These are phyloP conservation scores for Zygosaccharomyces rouxii DNA, from an alignment of 805 yeast genomes.

Conservation along the genomic window DNA sequence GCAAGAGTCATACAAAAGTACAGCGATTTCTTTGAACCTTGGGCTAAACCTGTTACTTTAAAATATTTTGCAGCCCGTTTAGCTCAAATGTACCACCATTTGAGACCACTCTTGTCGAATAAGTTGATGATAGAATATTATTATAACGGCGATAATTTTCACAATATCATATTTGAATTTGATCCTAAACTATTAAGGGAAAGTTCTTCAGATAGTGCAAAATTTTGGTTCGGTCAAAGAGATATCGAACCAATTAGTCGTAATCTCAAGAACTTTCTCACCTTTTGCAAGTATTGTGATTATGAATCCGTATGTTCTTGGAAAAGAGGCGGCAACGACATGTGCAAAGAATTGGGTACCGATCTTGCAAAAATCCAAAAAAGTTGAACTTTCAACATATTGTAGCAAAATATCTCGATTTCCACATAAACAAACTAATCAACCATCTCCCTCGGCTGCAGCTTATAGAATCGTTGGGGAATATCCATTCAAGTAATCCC, in stretches of 20 bases:
- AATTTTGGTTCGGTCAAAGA: constrained; percentile 58
- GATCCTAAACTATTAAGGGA: constrained; percentile 31
- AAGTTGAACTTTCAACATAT: background rate
- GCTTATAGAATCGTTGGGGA: background rate
- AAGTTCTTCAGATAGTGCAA: constrained; percentile 36
- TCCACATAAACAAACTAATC: background rate
- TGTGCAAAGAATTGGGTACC: constrained; percentile 14
- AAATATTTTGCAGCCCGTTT: constrained; percentile 52
- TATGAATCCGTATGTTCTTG: constrained; percentile 44
- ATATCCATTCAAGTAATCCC: background rate
- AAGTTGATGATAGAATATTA: constrained; percentile 50
- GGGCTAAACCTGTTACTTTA: constrained; percentile 55
- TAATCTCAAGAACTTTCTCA: constrained; percentile 33
- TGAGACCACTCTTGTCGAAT: constrained; percentile 36
- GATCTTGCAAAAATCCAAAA: constrained; percentile 6
- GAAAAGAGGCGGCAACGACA: constrained; percentile 28
- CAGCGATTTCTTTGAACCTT: constrained; percentile 35
- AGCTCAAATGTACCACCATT: constrained; percentile 39
- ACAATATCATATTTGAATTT: constrained; percentile 39
- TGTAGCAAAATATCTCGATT: background rate
- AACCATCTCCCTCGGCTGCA: background rate
- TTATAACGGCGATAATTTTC: constrained; percentile 41
- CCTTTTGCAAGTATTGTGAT: constrained; percentile 53
- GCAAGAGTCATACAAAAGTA: constrained; percentile 23
- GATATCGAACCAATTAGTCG: constrained; percentile 42